Evolutionary conservation across 106 monocot genomes (phyloP).

Genomic region (Allium fistulosum): DNA sequence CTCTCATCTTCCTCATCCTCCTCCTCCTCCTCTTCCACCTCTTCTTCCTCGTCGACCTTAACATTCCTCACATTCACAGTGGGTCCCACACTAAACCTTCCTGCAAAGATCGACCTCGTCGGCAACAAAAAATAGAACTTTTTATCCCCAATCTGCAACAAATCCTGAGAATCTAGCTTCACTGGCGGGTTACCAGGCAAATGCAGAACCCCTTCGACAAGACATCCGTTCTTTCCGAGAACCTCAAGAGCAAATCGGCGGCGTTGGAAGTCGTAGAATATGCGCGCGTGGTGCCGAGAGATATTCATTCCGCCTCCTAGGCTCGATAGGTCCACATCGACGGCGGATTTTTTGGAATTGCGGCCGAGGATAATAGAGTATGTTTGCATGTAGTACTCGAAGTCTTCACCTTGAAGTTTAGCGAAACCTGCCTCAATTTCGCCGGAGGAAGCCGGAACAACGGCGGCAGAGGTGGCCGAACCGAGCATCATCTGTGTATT

Average conservation of each 20-base stretch:
- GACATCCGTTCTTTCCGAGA: conserved; percentile 76
- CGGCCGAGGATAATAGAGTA: conserved; percentile 79
- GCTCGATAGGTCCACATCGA: conserved; percentile 68
- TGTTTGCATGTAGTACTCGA: conserved; percentile 92
- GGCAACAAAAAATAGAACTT: conserved; percentile 76
- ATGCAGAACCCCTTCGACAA: conserved; percentile 78
- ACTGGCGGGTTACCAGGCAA: conserved; percentile 62
- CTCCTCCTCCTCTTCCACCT: conserved; percentile 18
- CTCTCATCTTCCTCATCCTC: conserved; percentile 12
- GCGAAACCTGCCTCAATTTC: conserved; percentile 59
- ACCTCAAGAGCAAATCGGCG: conserved; percentile 79
- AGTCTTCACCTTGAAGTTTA: conserved; percentile 80
- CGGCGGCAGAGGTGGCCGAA: not conserved
- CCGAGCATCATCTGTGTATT: too few relatives aligned
- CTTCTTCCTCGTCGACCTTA: conserved; percentile 11
- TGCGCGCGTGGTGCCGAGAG: conserved; percentile 72
- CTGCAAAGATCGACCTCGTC: conserved; percentile 52
- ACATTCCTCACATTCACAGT: not conserved
- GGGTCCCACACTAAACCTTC: not conserved
- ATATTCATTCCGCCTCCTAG: conserved; percentile 86
- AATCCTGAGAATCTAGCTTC: conserved; percentile 71
- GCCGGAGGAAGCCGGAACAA: conserved; percentile 5
- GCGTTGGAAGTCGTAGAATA: conserved; percentile 79
- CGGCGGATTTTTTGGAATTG: conserved; percentile 64
- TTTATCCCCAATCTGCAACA: conserved; percentile 76